phyloP scores from a whole-genome alignment of 78 protist genomes.

The Polysphondylium violaceum region DNA sequence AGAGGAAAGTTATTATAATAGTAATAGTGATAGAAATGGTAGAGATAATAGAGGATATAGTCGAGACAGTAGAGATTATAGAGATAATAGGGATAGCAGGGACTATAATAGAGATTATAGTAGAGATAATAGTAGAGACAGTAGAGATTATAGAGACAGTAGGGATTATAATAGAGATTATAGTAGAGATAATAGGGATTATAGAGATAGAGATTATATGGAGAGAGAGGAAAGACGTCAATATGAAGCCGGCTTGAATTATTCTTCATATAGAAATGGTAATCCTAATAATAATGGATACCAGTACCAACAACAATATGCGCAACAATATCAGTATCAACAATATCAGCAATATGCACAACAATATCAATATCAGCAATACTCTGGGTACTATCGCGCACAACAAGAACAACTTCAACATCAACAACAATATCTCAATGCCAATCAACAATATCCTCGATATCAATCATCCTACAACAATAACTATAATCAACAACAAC shows the following conservation, averaged over 20 bases:
- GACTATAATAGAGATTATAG: no score
- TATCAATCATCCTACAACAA: neutral
- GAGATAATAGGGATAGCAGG: no score
- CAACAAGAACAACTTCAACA: neutral
- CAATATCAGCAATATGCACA: neutral
- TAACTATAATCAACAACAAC: neutral
- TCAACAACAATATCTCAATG: neutral
- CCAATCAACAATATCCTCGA: neutral
- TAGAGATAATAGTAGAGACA: no score
- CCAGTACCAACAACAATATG: neutral
- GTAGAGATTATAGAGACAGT: no score
- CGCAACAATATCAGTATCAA: neutral
- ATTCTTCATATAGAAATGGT: neutral
- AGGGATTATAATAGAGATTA: no score
- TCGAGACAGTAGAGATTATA: no score
- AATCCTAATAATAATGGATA: neutral
- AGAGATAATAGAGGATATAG: neutral
- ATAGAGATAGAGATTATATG: no score
- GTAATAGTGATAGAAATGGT: slow-evolving; percentile 12
- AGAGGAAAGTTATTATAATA: slow-evolving; percentile 14
- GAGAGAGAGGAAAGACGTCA: no score
- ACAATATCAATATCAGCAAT: neutral
- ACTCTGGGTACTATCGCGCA: no score
- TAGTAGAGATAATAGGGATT: no score
- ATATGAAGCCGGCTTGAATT: no score